Evolutionary conservation across 1,284 basidiomycete species (phyloP), one percentile per base, ranked within the genome.

Genomic region (Melanopsichium pennsylvanicum): DNA sequence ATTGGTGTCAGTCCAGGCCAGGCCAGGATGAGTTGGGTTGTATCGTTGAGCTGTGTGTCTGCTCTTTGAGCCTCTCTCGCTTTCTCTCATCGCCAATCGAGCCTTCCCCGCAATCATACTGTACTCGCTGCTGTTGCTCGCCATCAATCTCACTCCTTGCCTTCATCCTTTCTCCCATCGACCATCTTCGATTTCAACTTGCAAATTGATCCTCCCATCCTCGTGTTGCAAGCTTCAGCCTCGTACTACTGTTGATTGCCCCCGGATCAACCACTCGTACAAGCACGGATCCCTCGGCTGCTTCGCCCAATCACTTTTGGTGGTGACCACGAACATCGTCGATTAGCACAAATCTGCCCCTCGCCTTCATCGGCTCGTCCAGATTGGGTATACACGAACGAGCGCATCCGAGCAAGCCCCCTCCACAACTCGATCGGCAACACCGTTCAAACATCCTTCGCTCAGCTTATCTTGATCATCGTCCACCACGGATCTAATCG

Each of bases 71-170:
- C 23, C 39, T 39, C 40, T 16, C 34, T 35, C 40, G 27, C 15
- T 3, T 19, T 2, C 23, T 21, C 32, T 36, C 25, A 40, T 44
- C 51, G 31, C 35, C 39, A 27, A 9, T 42, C 12, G 26, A 50
- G 39, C 38, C 44, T 55, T 55, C 44, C 52, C 52, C 37, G 44
- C 52, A 55, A 43, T 55, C 26, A n/a, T 25, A 34, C 15, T 43
- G n/a, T 11, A 10, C 25, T 23, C 10, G 12, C 6, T 15, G 12
- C n/a, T n/a, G n/a, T n/a, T n/a, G n/a, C n/a, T n/a, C n/a, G n/a
- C n/a, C n/a, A n/a, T n/a, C n/a, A n/a, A n/a, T n/a, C n/a, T n/a
- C n/a, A n/a, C n/a, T 33, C 22, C 25, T 34, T 10, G 12, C 31
- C 46, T 3, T 42, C 48, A 9, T 35, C 7, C 48, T 38, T 16